These are phyloP conservation scores for Thalassia testudinum DNA, from an alignment of 116 monocot species.

Conservation along the genomic window DNA sequence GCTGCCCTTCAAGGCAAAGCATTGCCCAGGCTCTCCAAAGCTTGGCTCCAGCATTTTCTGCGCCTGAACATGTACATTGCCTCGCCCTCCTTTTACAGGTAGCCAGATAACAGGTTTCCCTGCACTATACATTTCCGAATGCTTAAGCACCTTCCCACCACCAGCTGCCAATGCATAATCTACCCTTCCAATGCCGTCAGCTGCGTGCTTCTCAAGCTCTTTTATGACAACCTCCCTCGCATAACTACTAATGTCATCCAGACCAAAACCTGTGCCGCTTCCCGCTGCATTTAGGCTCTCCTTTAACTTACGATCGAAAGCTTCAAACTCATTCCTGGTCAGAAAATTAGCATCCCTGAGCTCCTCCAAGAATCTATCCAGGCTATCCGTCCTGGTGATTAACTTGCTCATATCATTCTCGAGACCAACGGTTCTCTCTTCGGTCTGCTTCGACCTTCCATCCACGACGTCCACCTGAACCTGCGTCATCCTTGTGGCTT, in stretches of 20 bases:
- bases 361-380: conserved; percentile 33
- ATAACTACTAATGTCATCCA: conserved; percentile 48
- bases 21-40: conserved; percentile 95
- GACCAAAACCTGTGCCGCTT: conserved; percentile 10
- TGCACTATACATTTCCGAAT: conserved; percentile 50
- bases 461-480: conserved; percentile 64
- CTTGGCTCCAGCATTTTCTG: conserved; percentile 90
- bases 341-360: conserved; percentile 34
- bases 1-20: conserved; percentile 70
- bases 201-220: conserved; percentile 91
- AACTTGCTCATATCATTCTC: conserved; percentile 44
- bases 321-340: conserved; percentile 47
- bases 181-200: conserved; percentile 80
- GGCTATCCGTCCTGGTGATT: conserved; percentile 20
- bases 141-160: conserved; percentile 67
- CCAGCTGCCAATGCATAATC: conserved; percentile 88
- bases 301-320: conserved; percentile 26
- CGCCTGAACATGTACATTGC: conserved; percentile 32
- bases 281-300: conserved; percentile 10
- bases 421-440: conserved; percentile 24
- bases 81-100: conserved; percentile 10
- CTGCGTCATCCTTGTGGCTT: conserved; percentile 39
- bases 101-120: conserved; percentile 15
- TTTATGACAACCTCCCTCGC: conserved; percentile 52
- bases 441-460: conserved; percentile 26